Base-by-base conservation (phyloP, 768 basidiomycete genomes). In the Leccinum rimulosum region DNA sequence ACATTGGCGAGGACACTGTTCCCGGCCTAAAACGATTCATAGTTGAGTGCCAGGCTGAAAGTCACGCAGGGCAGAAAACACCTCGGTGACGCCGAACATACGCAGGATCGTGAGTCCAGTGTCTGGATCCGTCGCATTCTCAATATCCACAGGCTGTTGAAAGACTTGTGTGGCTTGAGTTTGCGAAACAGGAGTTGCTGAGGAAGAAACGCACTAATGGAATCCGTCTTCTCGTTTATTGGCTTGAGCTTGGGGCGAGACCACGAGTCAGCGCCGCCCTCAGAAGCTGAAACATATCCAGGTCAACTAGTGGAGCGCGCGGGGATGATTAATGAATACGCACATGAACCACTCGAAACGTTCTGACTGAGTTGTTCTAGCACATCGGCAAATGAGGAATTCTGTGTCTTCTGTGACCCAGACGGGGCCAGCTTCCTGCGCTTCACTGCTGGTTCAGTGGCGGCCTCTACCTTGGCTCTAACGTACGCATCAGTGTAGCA, bases 1-100 rank as follows among this genome's bases (percentile, higher is more conserved):
- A 99, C 81, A 61, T 89, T 84, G 3, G 87, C 88, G 15, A 98
- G 80, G 2, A 98, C 91, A 57, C 95, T 98, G 70, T 98, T 84
- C 0, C 96, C 96, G 2, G 77, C 80, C 91, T 95, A 51, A 28
- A 50, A 38, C 4, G 52, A 56, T 52, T 36, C 28, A 43, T 19
- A 10, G 47, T 55, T 64, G 25, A 54, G 31, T 48, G 45, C 57
- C 35, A 12, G 54, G 49, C 57, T 33, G 11, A 54, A 50, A 28
- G 17, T 8, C 17, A 56, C 3, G 5, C 40, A 50, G 33, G 35
- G 56, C 53, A 33, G 55, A 54, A 60, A 73, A 43, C 53, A 91
- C 94, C 79, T 95, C 80, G 2, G 94, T 98, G 8, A 98, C 90
- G 38, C 97, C 97, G 72, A 88, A 98, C 79, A 98, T 85, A 52